Evolutionary conservation across 2,329 filamentous ascomycete genomes (phyloP).

Genomic region (Lasiodiplodia sp.): DNA sequence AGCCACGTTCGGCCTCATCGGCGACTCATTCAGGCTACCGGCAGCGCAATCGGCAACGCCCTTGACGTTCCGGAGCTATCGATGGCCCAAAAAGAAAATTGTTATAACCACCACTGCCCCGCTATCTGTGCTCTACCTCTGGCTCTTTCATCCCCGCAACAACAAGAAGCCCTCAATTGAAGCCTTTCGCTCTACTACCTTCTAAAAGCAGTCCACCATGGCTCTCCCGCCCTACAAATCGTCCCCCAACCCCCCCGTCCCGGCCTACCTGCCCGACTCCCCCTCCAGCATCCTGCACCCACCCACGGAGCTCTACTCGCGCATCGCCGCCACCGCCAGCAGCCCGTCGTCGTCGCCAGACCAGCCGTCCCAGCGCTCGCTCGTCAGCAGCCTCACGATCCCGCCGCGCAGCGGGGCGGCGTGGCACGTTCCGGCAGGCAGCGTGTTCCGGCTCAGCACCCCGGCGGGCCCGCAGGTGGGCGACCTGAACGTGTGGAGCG

Average conservation of each 20-base stretch:
- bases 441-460: slow-evolving; percentile 75
- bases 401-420: slow-evolving; percentile 77
- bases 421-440: slow-evolving; percentile 73
- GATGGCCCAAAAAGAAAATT: background rate
- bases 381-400: slow-evolving; percentile 54
- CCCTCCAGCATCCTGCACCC: slow-evolving; percentile 42
- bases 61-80: background rate
- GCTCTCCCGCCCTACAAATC: slow-evolving; percentile 7
- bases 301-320: slow-evolving; percentile 40
- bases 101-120: background rate
- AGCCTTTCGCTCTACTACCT: background rate
- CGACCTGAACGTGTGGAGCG: slow-evolving; percentile 84
- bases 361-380: slow-evolving; percentile 31
- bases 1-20: background rate
- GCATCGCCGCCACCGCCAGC: slow-evolving; percentile 34
- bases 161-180: background rate
- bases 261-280: slow-evolving; percentile 47
- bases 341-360: background rate
- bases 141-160: no score
- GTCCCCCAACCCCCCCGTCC: slow-evolving; percentile 34
- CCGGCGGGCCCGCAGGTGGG: slow-evolving; percentile 82
- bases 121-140: background rate
- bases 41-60: background rate
- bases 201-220: background rate
- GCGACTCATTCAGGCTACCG: background rate